Evolutionary conservation across 1,284 basidiomycete species (phyloP).

Genomic region (Ganoderma sinense): DNA sequence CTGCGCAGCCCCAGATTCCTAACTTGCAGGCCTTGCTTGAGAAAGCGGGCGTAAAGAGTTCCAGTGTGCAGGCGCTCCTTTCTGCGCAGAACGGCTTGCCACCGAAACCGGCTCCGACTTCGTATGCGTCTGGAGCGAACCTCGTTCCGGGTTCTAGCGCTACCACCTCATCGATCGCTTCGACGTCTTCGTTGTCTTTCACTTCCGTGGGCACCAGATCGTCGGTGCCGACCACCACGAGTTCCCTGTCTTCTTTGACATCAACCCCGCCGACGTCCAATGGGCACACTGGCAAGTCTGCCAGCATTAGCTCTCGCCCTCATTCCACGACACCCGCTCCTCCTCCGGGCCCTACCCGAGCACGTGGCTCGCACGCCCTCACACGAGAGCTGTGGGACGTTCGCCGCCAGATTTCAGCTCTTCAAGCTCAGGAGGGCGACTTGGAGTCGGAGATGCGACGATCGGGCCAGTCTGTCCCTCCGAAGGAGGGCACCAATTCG

Average conservation of each 20-base stretch:
- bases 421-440: slow-evolving; percentile 40
- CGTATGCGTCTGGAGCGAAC: slow-evolving; percentile 4
- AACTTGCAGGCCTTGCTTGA: slow-evolving; percentile 30
- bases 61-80: slow-evolving; percentile 25
- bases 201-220: not conserved
- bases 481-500: slow-evolving; percentile 20
- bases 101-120: not conserved
- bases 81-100: slow-evolving; percentile 15
- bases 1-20: slow-evolving; percentile 20
- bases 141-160: not conserved
- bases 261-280: not conserved
- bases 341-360: slow-evolving; percentile 5
- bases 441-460: slow-evolving; percentile 41
- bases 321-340: slow-evolving; percentile 8
- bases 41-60: slow-evolving; percentile 29
- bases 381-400: slow-evolving; percentile 45
- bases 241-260: not conserved
- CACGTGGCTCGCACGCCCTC: slow-evolving; percentile 15
- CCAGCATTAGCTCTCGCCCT: not conserved
- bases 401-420: slow-evolving; percentile 43
- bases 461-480: slow-evolving; percentile 26
- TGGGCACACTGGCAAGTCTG: not conserved
- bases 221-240: not conserved
- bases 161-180: slow-evolving; percentile 2
- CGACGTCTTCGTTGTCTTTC: not conserved